Evolutionary conservation across 345 rosid genomes (phyloP).

Genomic region (Brassica carinata): DNA sequence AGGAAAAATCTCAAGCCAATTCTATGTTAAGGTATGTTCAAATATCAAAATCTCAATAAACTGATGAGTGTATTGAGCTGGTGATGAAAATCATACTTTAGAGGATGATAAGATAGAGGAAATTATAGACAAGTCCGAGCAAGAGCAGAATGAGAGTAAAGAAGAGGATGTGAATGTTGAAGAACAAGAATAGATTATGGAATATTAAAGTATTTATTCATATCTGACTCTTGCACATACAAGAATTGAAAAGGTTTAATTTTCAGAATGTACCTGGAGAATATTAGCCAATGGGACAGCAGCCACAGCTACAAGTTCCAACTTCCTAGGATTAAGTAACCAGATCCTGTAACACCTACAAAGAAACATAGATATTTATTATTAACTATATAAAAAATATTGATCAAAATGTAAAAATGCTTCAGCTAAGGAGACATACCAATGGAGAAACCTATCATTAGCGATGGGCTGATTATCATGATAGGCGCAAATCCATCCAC

Average conservation of each 20-base stretch:
- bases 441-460: background rate
- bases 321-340: background rate
- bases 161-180: background rate
- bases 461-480: background rate
- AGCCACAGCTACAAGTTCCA: background rate
- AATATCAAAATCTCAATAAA: background rate
- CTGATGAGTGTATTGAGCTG: background rate
- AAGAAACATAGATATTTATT: background rate
- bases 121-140: background rate
- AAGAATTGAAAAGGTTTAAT: background rate
- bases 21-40: background rate
- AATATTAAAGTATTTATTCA: background rate
- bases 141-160: background rate
- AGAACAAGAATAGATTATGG: background rate
- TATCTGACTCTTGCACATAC: background rate
- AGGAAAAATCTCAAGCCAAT: background rate
- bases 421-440: background rate
- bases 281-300: too few relatives aligned
- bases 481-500: background rate
- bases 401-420: too few relatives aligned
- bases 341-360: background rate
- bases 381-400: background rate
- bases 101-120: background rate
- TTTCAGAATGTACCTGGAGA: background rate
- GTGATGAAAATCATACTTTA: background rate